A percentile compares a stretch with the other conserved stretches of the same genome.
Conservation (phyloP, 139 green algal species). For the Dunaliella primolecta region DNA sequence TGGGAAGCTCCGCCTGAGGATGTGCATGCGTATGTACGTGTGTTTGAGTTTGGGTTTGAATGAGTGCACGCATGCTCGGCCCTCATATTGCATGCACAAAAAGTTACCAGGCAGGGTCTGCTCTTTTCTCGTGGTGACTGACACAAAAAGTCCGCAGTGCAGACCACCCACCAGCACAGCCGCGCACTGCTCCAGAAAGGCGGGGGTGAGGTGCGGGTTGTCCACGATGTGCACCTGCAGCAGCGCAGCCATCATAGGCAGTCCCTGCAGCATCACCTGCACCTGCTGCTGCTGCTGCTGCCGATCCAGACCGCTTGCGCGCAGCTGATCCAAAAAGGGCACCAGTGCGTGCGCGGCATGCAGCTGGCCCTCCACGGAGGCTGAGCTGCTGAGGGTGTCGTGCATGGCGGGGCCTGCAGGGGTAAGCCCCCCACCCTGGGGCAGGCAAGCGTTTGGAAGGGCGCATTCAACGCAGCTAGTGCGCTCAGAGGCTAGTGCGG, state of each 20-base stretch:
- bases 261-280: no score
- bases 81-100: background rate
- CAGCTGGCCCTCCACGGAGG: background rate
- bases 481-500: no score
- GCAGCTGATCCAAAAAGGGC: background rate
- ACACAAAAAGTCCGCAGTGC: no score
- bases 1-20: background rate
- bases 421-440: no score
- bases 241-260: background rate
- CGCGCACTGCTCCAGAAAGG: background rate
- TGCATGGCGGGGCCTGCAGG: no score
- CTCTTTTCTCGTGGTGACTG: no score
- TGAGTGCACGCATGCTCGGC: background rate
- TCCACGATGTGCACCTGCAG: background rate
- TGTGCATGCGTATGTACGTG: background rate
- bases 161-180: background rate
- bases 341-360: background rate
- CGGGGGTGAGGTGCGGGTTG: background rate
- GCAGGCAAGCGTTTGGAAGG: no score
- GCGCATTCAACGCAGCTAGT: no score
- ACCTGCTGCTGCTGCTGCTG: no score
- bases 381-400: no score
- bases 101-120: no score
- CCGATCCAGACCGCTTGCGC: no score
- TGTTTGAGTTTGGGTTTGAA: background rate